Evolutionary conservation across 2,329 filamentous ascomycete genomes (phyloP).

Genomic region (Dactylonectria macrodidyma): DNA sequence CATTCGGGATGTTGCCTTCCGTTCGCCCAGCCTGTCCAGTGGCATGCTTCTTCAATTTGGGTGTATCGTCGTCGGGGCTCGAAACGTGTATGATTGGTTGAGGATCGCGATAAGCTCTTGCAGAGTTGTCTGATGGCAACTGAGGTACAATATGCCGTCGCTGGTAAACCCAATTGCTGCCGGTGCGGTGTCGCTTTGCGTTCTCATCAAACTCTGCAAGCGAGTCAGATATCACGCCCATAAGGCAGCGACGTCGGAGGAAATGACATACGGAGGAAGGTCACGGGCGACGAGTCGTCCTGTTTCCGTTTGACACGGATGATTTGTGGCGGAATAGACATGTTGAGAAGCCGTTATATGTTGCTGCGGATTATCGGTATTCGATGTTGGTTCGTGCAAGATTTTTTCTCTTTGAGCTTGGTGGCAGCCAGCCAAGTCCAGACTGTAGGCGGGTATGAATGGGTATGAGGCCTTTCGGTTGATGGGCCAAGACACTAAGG

Average conservation of each 20-base stretch:
- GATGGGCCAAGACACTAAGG: too few relatives aligned
- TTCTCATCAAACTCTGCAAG: conserved; percentile 65
- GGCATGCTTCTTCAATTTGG: conserved; percentile 32
- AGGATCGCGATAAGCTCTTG: conserved; percentile 36
- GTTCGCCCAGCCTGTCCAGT: conserved; percentile 16
- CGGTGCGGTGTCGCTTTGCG: conserved; percentile 68
- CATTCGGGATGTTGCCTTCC: conserved; percentile 11
- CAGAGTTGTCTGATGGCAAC: conserved; percentile 44
- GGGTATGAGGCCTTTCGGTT: not conserved
- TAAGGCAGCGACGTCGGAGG: conserved; percentile 16
- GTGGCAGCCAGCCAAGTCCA: not conserved
- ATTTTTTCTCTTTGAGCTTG: not conserved
- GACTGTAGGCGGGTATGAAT: not conserved
- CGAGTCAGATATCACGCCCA: conserved; percentile 35
- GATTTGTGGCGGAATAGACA: conserved; percentile 71
- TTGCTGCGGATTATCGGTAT: not conserved
- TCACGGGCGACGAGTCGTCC: conserved; percentile 67
- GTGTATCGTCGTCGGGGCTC: conserved; percentile 52
- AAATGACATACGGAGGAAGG: conserved; percentile 66
- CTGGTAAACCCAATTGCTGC: conserved; percentile 69
- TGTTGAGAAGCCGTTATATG: conserved; percentile 44
- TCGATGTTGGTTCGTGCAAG: not conserved
- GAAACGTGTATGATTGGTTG: conserved; percentile 66
- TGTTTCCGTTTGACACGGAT: conserved; percentile 76
- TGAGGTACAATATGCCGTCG: conserved; percentile 58